Evolutionary conservation across 1,284 basidiomycete species (phyloP).

Genomic region (Boletellus deceptivus): DNA sequence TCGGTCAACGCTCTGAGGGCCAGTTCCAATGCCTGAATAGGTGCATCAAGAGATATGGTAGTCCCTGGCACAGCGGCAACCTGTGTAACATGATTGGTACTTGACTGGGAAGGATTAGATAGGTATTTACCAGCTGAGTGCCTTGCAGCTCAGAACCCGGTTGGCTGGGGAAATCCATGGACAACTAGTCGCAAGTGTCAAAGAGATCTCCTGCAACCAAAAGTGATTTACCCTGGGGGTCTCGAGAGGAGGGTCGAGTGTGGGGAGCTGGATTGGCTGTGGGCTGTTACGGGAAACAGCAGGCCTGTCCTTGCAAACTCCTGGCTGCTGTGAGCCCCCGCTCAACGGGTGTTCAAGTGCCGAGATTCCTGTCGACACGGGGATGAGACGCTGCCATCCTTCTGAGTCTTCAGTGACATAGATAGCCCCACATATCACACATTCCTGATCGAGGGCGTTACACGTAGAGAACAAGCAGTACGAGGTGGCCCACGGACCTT

Average conservation of each 20-base stretch:
- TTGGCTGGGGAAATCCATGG: conserved; percentile 16
- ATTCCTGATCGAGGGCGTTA: conserved; percentile 52
- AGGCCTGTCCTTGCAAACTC: conserved; percentile 9
- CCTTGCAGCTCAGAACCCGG: conserved; percentile 17
- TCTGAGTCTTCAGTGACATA: conserved; percentile 58
- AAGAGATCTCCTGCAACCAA: not conserved
- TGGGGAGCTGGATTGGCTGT: conserved; percentile 33
- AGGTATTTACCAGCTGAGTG: conserved; percentile 16
- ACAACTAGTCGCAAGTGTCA: conserved; percentile 23
- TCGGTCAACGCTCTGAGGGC: conserved; percentile 55
- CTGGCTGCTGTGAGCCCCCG: conserved; percentile 9
- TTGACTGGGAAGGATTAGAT: not conserved
- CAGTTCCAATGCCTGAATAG: conserved; percentile 50
- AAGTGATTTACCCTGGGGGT: conserved; percentile 29
- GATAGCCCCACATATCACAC: conserved; percentile 66
- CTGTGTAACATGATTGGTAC: conserved; percentile 9
- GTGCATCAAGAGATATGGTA: conserved; percentile 27
- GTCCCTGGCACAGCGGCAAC: conserved; percentile 15
- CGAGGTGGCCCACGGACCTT: conserved; percentile 46
- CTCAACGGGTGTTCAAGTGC: conserved; percentile 4
- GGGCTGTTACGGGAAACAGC: conserved; percentile 22
- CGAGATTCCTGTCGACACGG: conserved; percentile 21
- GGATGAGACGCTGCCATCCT: conserved; percentile 49
- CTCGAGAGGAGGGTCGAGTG: conserved; percentile 28
- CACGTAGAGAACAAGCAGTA: conserved; percentile 1